These are phyloP conservation scores for Entomortierella parvispora DNA, from an alignment of 192 early-diverging fungal species.

Conservation along the genomic window DNA sequence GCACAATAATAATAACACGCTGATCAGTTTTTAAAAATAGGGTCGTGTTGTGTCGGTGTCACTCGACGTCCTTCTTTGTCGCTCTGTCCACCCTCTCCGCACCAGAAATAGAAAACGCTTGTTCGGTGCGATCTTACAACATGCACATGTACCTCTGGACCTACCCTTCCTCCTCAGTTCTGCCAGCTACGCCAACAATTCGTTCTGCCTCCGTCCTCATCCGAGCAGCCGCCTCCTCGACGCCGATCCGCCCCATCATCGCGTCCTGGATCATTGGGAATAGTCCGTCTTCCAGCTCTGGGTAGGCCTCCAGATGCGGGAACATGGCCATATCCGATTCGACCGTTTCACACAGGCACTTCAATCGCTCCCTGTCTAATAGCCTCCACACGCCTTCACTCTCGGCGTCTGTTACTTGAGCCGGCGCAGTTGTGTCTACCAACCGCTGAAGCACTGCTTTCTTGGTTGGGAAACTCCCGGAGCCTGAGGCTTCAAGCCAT, in stretches of 20 bases:
- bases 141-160: too few species aligned
- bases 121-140: too few species aligned
- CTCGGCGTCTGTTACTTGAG: not conserved
- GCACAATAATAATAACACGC: not conserved
- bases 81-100: too few species aligned
- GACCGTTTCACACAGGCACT: constrained; percentile 15
- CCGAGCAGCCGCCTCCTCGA: constrained; percentile 9
- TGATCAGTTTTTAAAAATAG: too few species aligned
- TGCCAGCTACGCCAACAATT: not conserved
- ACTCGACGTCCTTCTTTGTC: too few species aligned
- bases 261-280: constrained; percentile 42
- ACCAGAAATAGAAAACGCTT: too few species aligned
- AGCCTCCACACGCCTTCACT: not conserved
- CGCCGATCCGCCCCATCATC: constrained; percentile 27
- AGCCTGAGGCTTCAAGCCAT: constrained; percentile 33
- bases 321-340: constrained; percentile 47
- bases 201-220: constrained; percentile 16
- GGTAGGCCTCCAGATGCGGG: constrained; percentile 30
- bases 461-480: constrained; percentile 43
- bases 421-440: constrained; percentile 9
- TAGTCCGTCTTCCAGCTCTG: constrained; percentile 37
- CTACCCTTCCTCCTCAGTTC: too few species aligned
- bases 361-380: constrained; percentile 29
- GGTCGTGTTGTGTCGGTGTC: too few species aligned
- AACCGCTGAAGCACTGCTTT: constrained; percentile 25